Evolutionary conservation across 2,329 filamentous ascomycete species (phyloP), one percentile per base, ranked within the genome.

Genomic region (Decorospora gaudefroyi): DNA sequence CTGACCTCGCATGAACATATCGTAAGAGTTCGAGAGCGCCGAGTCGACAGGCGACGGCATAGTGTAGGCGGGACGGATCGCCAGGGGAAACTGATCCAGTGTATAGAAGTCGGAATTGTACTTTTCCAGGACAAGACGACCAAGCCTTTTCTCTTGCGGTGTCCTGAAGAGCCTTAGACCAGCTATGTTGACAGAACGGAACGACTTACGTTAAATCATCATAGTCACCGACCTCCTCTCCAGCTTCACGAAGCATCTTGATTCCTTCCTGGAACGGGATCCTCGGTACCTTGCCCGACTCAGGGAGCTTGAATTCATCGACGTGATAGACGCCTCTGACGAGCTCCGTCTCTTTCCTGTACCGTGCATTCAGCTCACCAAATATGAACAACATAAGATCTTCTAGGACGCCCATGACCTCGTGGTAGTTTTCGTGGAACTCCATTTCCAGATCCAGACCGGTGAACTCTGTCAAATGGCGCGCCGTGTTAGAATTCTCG

Each of bases 41-140:
- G 72, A 61, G 55, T 72, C 65, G 25, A 53, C 26, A 26, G 74
- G 70, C 22, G 67, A 87, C 40, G 88, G 84, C 76, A 92, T 89
- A 50, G 92, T 90, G 74, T 96, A 97, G 74, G 96, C 96, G 4
- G 92, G 92, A 19, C 93, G 83, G 13, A 93, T 88, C 25, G 79
- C 78, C 71, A 93, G 84, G 30, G 93, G 93, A 79, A 96, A 99
- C 74, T 97, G 93, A 78, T 97, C 92, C 51, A 99, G 81, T 15
- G 95, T 86, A 76, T 96, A 97, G 76, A 97, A 97, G 75, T 99
- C 93, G 48, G 90, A 93, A 68, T 87, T 82, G 79, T 87, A 96
- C 75, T 96, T 96, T 61, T 88, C 80, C 44, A 88, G 86, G 56
- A 97, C 83, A 33, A 97, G 79, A 17, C 84, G 85, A 45, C 93